These are phyloP conservation scores for Globisporangium camurandrum DNA, from an alignment of 352 stramenopile genomes.

Conservation along the genomic window DNA sequence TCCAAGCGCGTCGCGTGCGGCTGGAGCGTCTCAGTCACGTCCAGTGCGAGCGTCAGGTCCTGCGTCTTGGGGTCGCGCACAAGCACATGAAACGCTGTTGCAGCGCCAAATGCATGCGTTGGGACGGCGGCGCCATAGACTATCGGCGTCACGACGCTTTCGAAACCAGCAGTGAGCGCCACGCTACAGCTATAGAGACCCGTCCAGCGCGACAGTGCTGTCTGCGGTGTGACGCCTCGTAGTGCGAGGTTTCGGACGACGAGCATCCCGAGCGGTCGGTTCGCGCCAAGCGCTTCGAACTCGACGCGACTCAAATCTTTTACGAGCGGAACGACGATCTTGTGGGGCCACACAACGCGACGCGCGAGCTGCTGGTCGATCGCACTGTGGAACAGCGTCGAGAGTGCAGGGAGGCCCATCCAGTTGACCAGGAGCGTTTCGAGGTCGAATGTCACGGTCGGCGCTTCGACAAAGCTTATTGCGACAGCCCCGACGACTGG, in stretches of 20 bases:
- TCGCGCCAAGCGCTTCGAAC: slow-evolving; percentile 28
- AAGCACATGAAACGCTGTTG: slow-evolving; percentile 24
- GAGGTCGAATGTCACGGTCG: slow-evolving; percentile 37
- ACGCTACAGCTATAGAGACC: slow-evolving; percentile 26
- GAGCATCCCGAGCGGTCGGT: slow-evolving; percentile 34
- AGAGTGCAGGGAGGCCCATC: slow-evolving; percentile 36
- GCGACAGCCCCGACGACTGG: slow-evolving; percentile 30
- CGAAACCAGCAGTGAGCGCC: slow-evolving; percentile 23
- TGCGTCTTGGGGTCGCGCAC: slow-evolving; percentile 35
- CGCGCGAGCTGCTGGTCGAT: slow-evolving; percentile 29
- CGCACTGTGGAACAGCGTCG: slow-evolving; percentile 29
- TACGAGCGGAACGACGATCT: slow-evolving; percentile 34
- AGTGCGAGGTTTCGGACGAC: slow-evolving; percentile 26
- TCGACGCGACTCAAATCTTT: slow-evolving; percentile 38
- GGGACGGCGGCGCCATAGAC: slow-evolving; percentile 18
- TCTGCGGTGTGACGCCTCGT: slow-evolving; percentile 18
- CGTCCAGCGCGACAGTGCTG: slow-evolving; percentile 23
- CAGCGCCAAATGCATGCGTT: slow-evolving; percentile 19
- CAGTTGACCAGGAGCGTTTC: slow-evolving; percentile 34
- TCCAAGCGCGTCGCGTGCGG: slow-evolving; percentile 22
- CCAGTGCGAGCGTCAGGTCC: slow-evolving; percentile 26
- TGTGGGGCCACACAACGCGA: slow-evolving; percentile 33
- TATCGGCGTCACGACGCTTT: slow-evolving; percentile 18
- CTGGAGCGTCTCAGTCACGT: slow-evolving; percentile 34
- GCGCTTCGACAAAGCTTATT: slow-evolving; percentile 36